These are phyloP conservation scores for Tanozyma kutaoensis DNA, from an alignment of 805 yeast genomes.

Conservation along the genomic window DNA sequence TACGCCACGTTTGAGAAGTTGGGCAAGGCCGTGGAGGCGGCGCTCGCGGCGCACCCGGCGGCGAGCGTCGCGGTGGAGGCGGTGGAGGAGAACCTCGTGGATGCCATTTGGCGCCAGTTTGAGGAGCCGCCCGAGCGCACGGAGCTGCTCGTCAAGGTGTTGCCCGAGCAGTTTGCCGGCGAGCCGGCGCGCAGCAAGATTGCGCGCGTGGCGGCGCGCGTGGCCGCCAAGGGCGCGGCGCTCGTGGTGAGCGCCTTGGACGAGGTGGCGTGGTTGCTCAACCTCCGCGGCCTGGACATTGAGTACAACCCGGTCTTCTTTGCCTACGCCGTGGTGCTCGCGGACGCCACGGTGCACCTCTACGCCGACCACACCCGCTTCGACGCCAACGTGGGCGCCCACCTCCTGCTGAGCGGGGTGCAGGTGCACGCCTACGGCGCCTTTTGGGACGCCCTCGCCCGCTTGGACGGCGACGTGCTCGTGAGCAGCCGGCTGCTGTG, in stretches of 20 bases:
- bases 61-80: constrained; percentile 30
- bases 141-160: constrained; percentile 16
- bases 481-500: no score
- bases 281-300: constrained; percentile 64
- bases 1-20: constrained; percentile 19
- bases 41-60: constrained; percentile 9
- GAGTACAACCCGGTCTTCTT: constrained; percentile 81
- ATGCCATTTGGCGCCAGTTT: constrained; percentile 50
- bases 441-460: constrained; percentile 44
- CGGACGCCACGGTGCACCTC: constrained; percentile 30
- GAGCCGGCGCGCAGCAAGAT: constrained; percentile 19
- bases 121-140: constrained; percentile 21
- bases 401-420: constrained; percentile 16
- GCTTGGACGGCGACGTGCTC: no score
- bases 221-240: constrained; percentile 13
- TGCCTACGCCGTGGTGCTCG: constrained; percentile 32
- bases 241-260: constrained; percentile 65
- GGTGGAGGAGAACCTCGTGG: constrained; percentile 54
- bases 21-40: constrained; percentile 14
- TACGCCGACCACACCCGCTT: constrained; percentile 40
- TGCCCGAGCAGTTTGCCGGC: constrained; percentile 19
- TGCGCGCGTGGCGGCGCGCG: constrained; percentile 12
- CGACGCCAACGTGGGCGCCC: constrained; percentile 11
- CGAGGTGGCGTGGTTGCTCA: constrained; percentile 85
- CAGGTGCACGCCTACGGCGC: constrained; percentile 36